A percentile compares a stretch with the other conserved stretches of the same genome.
Evolutionary conservation across 2,329 filamentous ascomycete species (phyloP).

Genomic region (Bipolaris bicolor): DNA sequence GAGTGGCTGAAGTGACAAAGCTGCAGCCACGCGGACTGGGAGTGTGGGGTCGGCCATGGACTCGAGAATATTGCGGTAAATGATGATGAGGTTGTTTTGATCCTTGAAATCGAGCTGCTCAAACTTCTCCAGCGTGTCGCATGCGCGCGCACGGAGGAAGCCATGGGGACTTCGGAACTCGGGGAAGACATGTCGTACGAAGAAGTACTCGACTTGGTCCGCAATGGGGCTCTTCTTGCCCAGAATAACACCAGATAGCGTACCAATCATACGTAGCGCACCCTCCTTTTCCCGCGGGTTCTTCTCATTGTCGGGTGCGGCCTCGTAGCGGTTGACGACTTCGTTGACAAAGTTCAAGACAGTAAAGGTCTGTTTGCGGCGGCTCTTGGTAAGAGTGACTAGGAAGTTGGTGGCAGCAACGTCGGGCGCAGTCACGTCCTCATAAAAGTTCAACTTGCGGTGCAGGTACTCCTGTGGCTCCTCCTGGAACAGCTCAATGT

Average conservation of each 20-base stretch:
- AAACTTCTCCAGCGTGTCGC: conserved; percentile 97
- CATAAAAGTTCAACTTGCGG: conserved; percentile 96
- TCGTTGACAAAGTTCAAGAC: conserved; percentile 94
- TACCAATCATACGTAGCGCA: conserved; percentile 95
- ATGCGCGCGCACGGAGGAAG: conserved; percentile 91
- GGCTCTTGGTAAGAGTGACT: conserved; percentile 89
- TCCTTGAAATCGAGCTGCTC: conserved; percentile 98
- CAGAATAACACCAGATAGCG: conserved; percentile 88
- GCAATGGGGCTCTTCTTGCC: conserved; percentile 99
- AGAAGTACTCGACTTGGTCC: conserved; percentile 97
- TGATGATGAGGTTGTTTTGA: conserved; percentile 89
- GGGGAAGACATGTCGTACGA: conserved; percentile 96
- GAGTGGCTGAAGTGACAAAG: conserved; percentile 89
- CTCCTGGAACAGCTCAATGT: conserved; percentile 90
- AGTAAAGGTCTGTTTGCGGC: conserved; percentile 94
- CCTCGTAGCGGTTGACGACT: conserved; percentile 91
- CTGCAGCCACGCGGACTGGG: conserved; percentile 91
- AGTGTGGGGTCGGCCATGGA: conserved; percentile 95
- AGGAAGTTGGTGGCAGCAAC: conserved; percentile 97
- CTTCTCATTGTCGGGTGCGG: conserved; percentile 84
- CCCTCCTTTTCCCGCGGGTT: conserved; percentile 95
- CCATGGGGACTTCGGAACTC: conserved; percentile 93
- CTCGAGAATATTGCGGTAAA: conserved; percentile 95
- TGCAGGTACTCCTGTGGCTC: conserved; percentile 97
- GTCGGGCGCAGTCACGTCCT: conserved; percentile 93